These are phyloP conservation scores for Phytophthora syringae DNA, from an alignment of 352 stramenopile species.

Conservation along the genomic window DNA sequence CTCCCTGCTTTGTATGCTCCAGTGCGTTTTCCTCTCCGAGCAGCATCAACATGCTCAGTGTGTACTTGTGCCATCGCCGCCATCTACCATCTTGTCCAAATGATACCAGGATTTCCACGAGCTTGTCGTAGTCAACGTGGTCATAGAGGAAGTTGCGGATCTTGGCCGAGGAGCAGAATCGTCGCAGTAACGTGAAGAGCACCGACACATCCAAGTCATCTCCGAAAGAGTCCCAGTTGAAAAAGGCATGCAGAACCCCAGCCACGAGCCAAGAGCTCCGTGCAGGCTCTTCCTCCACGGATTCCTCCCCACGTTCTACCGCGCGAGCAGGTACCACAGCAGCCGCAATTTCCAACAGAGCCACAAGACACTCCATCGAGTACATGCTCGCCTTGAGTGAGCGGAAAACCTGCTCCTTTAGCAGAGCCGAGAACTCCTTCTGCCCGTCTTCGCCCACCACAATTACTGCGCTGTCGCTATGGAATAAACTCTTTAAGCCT, in stretches of 20 bases:
- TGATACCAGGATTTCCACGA: conserved; percentile 47
- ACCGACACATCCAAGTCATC: conserved; percentile 55
- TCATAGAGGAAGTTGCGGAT: conserved; percentile 50
- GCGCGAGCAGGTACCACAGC: conserved; percentile 14
- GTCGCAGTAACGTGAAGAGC: conserved; percentile 47
- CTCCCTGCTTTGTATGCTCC: conserved; percentile 34
- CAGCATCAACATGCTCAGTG: conserved; percentile 46
- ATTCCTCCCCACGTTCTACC: conserved; percentile 3
- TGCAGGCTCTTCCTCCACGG: conserved; percentile 26
- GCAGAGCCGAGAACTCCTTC: conserved; percentile 32
- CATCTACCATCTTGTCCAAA: conserved; percentile 43
- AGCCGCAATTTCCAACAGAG: conserved; percentile 51
- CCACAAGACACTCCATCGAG: conserved; percentile 65
- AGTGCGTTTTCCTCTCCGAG: conserved; percentile 57
- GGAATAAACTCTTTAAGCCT: conserved; percentile 46
- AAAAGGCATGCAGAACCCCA: conserved; percentile 54
- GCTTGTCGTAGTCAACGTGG: conserved; percentile 50
- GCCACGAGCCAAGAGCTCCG: conserved; percentile 56
- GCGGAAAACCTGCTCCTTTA: conserved; percentile 40
- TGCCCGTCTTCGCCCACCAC: conserved; percentile 13
- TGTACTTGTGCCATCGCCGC: conserved; percentile 46
- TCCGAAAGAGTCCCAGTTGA: conserved; percentile 40
- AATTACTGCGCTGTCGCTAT: conserved; percentile 34
- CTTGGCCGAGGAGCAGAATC: conserved; percentile 44
- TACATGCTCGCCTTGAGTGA: conserved; percentile 50